Evolutionary conservation across 2,329 filamentous ascomycete genomes (phyloP).

Genomic region (Beauveria australis): DNA sequence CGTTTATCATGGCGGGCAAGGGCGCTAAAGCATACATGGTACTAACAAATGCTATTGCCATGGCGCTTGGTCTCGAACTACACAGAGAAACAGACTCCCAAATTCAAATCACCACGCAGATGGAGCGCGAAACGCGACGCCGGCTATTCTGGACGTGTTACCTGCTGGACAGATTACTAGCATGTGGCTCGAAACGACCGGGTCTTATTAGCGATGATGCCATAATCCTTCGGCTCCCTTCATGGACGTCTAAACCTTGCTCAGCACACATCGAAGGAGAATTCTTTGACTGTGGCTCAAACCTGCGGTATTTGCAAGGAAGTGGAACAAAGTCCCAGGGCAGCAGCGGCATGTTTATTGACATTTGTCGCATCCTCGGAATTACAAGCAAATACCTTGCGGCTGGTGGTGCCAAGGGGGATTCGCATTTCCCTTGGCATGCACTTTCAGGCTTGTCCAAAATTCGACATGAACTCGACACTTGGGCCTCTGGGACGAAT

Average conservation of each 20-base stretch:
- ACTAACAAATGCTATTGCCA: constrained; percentile 71
- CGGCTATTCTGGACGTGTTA: constrained; percentile 89
- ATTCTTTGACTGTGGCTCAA: constrained; percentile 72
- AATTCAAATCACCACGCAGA: constrained; percentile 47
- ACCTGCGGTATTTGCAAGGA: constrained; percentile 63
- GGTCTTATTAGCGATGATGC: constrained; percentile 73
- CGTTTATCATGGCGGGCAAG: constrained; percentile 68
- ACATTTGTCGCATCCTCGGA: constrained; percentile 74
- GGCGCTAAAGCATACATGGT: constrained; percentile 86
- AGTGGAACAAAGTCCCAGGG: constrained; percentile 64
- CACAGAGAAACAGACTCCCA: constrained; percentile 65
- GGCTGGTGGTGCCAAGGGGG: constrained; percentile 77
- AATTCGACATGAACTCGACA: constrained; percentile 75
- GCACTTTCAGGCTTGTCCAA: constrained; percentile 77
- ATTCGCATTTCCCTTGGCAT: constrained; percentile 89
- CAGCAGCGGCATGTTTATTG: constrained; percentile 72
- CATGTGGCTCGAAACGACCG: constrained; percentile 73
- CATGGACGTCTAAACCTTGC: constrained; percentile 57
- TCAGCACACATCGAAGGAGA: constrained; percentile 64
- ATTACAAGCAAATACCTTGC: constrained; percentile 78
- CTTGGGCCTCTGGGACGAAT: constrained; percentile 76
- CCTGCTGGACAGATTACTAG: constrained; percentile 73
- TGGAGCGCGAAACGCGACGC: constrained; percentile 68
- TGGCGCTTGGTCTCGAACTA: constrained; percentile 74
- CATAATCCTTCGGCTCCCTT: constrained; percentile 66